phyloP scores from a whole-genome alignment of 148 eudicot genomes.

The Camellia granthamiana region DNA sequence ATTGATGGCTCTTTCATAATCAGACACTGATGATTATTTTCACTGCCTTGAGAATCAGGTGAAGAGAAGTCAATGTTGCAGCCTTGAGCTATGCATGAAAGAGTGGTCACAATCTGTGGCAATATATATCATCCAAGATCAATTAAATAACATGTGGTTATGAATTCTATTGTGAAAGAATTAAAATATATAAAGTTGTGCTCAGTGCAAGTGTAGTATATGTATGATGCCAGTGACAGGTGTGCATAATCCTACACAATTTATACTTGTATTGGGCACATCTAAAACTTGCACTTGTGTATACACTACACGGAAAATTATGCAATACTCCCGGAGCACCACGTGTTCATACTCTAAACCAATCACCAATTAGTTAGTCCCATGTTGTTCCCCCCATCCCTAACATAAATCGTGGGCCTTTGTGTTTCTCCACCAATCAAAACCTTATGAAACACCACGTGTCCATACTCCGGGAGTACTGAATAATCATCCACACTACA shows the following conservation, averaged over 20 bases:
- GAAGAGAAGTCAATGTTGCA: conserved; percentile 16
- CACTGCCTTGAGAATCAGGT: not conserved
- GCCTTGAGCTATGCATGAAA: conserved; percentile 7
- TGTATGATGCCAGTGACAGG: no score
- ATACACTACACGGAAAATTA: no score
- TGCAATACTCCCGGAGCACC: not conserved
- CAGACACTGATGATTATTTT: not conserved
- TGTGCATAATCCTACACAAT: no score
- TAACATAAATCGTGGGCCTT: no score
- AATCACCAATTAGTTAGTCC: not conserved
- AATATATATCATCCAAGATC: not conserved
- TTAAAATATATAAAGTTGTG: not conserved
- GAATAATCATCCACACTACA: no score
- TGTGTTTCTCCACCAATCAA: no score
- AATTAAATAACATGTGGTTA: not conserved
- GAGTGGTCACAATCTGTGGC: not conserved
- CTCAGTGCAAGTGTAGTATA: no score
- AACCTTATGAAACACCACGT: no score
- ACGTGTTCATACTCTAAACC: not conserved
- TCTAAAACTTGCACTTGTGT: not conserved
- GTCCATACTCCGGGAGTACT: no score
- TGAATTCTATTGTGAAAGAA: not conserved
- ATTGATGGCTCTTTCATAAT: not conserved
- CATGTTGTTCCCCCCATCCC: no score
- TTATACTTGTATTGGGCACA: no score